Base-by-base conservation (phyloP, 495 filamentous ascomycete species). In the Penicillium herquei region DNA sequence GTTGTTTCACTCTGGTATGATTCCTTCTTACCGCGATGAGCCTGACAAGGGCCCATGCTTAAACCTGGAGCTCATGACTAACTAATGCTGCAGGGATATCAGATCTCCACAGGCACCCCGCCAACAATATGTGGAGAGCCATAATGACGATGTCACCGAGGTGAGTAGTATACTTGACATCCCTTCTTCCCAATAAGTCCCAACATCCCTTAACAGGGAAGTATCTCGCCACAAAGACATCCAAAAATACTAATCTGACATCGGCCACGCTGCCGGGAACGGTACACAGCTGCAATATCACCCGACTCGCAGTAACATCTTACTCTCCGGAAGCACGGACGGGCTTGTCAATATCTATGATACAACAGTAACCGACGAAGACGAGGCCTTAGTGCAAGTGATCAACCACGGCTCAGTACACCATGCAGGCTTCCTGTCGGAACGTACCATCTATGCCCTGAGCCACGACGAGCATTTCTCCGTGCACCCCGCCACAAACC, bases 271-370 rank as follows among this genome's bases (percentile, higher is more conserved):
- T 26, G 21, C 21, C 21, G 21, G 21, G 21, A 26, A 26, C 54
- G 31, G 35, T 56, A 39, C 58, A 54, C 69, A 88, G 81, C 78
- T 95, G 10, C 81, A 85, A 70, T 91, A 88, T 63, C 87, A 92
- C 71, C 86, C 87, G 39, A 78, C 70, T 37, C 70, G 72, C 33
- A 78, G 82, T 34, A 74, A 81, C 49, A 76, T 88, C 32, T 79
- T 97, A 12, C 78, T 96, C 16, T 92, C 90, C 32, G 91, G 91
- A 55, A 92, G 89, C 49, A 96, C 91, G n/a, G 94, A 98, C 75
- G 89, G 89, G 12, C 82, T 97, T 0, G 80, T 97, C 51, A 96
- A 92, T 63, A 74, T 96, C 45, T 95, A 88, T 72, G 85, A 97
- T 67, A 86, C 82, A 12, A 78, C 74, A 16, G 81, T 90, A 37